Conservation (phyloP, 805 yeast species). For the Pichia californica region DNA sequence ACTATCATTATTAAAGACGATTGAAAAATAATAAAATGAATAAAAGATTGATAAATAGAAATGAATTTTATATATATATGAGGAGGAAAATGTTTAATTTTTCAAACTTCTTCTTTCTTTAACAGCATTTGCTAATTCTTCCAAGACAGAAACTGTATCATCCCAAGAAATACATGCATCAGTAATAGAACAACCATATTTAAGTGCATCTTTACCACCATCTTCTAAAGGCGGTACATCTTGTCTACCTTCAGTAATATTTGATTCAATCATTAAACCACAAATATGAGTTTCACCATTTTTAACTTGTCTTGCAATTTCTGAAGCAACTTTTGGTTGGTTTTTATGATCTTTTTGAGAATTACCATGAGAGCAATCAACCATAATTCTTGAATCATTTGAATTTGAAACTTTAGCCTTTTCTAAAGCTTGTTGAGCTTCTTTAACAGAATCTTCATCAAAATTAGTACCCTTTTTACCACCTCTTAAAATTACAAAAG, state of each 20-base stretch:
- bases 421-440: slow-evolving; percentile 54
- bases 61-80: background rate
- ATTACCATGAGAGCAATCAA: slow-evolving; percentile 97
- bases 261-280: slow-evolving; percentile 96
- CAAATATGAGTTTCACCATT: slow-evolving; percentile 71
- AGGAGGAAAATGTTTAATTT: background rate
- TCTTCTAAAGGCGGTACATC: slow-evolving; percentile 59
- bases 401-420: slow-evolving; percentile 33
- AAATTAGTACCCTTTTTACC: slow-evolving; percentile 91
- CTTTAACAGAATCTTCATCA: slow-evolving; percentile 66
- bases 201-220: slow-evolving; percentile 67
- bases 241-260: slow-evolving; percentile 89
- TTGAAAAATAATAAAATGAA: background rate
- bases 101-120: slow-evolving; percentile 55
- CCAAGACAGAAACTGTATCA: slow-evolving; percentile 66
- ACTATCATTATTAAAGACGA: no score
- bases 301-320: slow-evolving; percentile 70
- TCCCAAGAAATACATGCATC: slow-evolving; percentile 96
- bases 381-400: slow-evolving; percentile 70
- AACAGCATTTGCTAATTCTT: slow-evolving; percentile 71
- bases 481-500: slow-evolving; percentile 91
- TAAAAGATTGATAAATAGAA: background rate
- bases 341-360: slow-evolving; percentile 84
- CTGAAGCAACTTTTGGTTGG: slow-evolving; percentile 83
- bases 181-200: slow-evolving; percentile 94